Evolutionary conservation across 108 stramenopile genomes (phyloP).

Genomic region (Pseudonitzschia multistriata): DNA sequence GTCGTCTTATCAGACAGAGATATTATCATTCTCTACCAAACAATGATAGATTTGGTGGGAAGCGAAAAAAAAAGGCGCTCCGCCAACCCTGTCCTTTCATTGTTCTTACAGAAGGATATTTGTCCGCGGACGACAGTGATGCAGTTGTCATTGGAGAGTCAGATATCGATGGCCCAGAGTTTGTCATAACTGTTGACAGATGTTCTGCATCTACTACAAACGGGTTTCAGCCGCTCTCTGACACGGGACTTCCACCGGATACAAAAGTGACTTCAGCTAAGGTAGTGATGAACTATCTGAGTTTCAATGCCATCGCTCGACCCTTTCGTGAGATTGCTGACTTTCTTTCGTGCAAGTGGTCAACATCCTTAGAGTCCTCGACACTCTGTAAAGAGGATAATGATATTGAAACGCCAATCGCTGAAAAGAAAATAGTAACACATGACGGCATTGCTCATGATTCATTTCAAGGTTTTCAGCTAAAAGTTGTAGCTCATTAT

Average conservation of each 20-base stretch:
- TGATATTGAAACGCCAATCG: not conserved
- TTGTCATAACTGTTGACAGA: slow-evolving; percentile 44
- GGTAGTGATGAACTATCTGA: slow-evolving; percentile 52
- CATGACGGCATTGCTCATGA: not conserved
- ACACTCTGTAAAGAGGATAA: not conserved
- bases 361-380: not conserved
- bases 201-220: slow-evolving; percentile 26
- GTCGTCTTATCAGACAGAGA: slow-evolving; percentile 43
- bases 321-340: slow-evolving; percentile 46
- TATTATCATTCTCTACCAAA: slow-evolving; percentile 21
- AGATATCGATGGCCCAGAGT: slow-evolving; percentile 33
- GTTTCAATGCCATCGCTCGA: slow-evolving; percentile 46
- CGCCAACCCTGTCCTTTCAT: slow-evolving; percentile 49
- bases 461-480: slow-evolving; percentile 29
- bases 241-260: slow-evolving; percentile 16
- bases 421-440: not conserved
- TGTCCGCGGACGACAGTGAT: slow-evolving; percentile 18
- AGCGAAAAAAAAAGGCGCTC: slow-evolving; percentile 18
- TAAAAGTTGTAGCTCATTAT: slow-evolving; percentile 62
- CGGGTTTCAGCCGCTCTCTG: slow-evolving; percentile 6
- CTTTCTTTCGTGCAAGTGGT: slow-evolving; percentile 47
- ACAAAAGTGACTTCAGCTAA: slow-evolving; percentile 34
- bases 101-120: slow-evolving; percentile 56
- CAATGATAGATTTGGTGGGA: slow-evolving; percentile 1
- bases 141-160: slow-evolving; percentile 10